Percentiles rank a stretch among this genome's conserved stretches.
These are phyloP conservation scores for Acer campestre DNA, from an alignment of 345 rosid genomes.

Conservation along the genomic window DNA sequence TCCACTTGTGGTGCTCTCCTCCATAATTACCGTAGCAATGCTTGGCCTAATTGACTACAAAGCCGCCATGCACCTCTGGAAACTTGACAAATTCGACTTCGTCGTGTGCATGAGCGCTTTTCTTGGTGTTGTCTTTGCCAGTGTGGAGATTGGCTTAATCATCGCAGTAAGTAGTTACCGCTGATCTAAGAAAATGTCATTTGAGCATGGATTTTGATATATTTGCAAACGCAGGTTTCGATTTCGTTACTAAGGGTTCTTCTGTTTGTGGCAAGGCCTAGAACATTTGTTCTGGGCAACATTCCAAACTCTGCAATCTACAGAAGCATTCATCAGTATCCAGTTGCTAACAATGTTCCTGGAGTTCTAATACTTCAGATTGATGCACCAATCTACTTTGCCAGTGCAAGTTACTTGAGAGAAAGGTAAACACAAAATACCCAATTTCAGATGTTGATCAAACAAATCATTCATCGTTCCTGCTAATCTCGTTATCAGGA, in stretches of 20 bases:
- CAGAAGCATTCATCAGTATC: conserved; percentile 83
- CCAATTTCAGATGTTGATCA: not conserved
- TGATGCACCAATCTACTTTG: conserved; percentile 83
- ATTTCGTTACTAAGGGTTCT: conserved; percentile 74
- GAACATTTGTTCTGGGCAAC: conserved; percentile 67
- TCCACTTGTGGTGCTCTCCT: conserved; percentile 85
- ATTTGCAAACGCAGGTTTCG: conserved; percentile 46
- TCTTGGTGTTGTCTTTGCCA: conserved; percentile 81
- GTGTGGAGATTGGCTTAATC: conserved; percentile 77
- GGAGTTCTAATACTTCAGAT: conserved; percentile 85
- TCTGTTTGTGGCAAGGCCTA: conserved; percentile 81
- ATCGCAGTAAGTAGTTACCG: conserved; percentile 52
- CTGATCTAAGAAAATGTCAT: not conserved
- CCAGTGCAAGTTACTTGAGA: conserved; percentile 88
- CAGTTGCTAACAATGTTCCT: conserved; percentile 54
- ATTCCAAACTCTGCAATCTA: conserved; percentile 77
- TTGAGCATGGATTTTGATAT: too few species aligned
- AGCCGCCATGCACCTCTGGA: conserved; percentile 82
- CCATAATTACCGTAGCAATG: conserved; percentile 86
- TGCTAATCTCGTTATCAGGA: conserved; percentile 40
- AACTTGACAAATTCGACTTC: conserved; percentile 88
- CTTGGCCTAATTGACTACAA: conserved; percentile 87
- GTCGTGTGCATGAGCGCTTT: conserved; percentile 76
- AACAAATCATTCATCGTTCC: not conserved
- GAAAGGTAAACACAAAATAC: conserved; percentile 55